Percentiles rank a stretch among this genome's conserved stretches.
Evolutionary conservation across 768 basidiomycete genomes (phyloP).

Genomic region (Pulveroboletus sp.): DNA sequence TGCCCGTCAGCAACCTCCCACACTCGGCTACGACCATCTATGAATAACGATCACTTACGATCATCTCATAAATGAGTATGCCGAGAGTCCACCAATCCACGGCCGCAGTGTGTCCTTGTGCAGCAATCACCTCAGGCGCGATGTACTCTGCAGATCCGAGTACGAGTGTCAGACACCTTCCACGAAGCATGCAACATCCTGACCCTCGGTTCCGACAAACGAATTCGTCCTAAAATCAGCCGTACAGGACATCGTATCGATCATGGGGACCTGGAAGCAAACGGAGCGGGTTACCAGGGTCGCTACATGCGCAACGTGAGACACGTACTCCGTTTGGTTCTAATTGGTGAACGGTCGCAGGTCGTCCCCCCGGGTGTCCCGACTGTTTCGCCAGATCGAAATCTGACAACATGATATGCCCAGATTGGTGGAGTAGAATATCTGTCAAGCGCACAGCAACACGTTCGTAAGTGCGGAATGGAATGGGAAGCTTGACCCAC

Average conservation of each 20-base stretch:
- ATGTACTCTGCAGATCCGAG: constrained; percentile 76
- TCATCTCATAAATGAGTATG: constrained; percentile 98
- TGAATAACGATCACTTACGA: constrained; percentile 57
- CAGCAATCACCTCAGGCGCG: constrained; percentile 96
- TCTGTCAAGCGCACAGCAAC: constrained; percentile 45
- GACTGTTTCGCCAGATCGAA: constrained; percentile 98
- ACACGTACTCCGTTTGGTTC: constrained; percentile 80
- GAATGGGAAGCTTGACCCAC: constrained; percentile 48
- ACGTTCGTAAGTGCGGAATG: constrained; percentile 3
- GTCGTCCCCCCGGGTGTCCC: constrained; percentile 76
- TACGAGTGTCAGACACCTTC: constrained; percentile 14
- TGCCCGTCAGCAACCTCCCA: constrained; percentile 29
- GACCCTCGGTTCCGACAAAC: constrained; percentile 98
- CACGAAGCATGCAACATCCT: constrained; percentile 22
- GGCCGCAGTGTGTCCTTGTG: constrained; percentile 93
- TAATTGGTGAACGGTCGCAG: constrained; percentile 79
- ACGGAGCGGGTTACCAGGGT: constrained; percentile 3
- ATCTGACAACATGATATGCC: constrained; percentile 99
- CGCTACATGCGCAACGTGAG: constrained; percentile 2
- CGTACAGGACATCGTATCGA: constrained; percentile 97
- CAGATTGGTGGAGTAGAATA: constrained; percentile 94
- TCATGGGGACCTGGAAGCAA: constrained; percentile 67
- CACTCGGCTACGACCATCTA: constrained; percentile 10
- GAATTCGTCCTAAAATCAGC: constrained; percentile 98
- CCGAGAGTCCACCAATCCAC: constrained; percentile 99